Base-by-base conservation (phyloP, 164 flowering plant genomes). In the Stephania japonica region DNA sequence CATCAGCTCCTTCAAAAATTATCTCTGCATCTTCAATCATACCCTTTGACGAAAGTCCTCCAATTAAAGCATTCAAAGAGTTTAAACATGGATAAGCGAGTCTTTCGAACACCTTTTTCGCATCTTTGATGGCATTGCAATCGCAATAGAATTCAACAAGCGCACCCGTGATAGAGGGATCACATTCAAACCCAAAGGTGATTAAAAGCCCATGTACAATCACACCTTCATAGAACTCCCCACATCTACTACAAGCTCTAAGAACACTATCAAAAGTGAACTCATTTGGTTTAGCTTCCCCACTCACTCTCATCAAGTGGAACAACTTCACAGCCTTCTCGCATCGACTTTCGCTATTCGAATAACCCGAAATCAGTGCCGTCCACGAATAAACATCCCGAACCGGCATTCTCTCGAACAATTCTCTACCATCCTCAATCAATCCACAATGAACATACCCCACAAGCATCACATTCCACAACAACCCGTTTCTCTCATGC, bases 321-420 rank as follows among this genome's bases (percentile, higher is more conserved):
- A 91, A 88, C 72, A 88, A 71, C 75, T 84, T 81, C 77, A 89
- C 77, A 38, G 85, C 92, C 73, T 74, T 85, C 75, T 73, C 70
- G n/a, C 80, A 80, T 25, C 77, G 86, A 67, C 49, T 81, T 18
- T 78, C 88, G 23, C 80, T 84, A 79, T 76, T 84, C 4, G 85
- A 82, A 78, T 81, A 86, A 47, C 90, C 90, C 0, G 91, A 85
- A 42, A 88, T 86, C 88, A 90, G 32, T 0, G 86, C 63, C 1
- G 92, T 86, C 92, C 94, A 90, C 0, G 83, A 81, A 61, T 79
- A 78, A 21, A 89, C 88, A 79, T 83, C 88, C 38, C 81, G 80
- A 38, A 13, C 53, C 1, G 86, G 88, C 86, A 90, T 90, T 59
- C 62, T 70, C 47, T 14, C 61, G 64, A 90, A 88, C 23, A 87